These are phyloP conservation scores for Boletellus deceptivus DNA, from an alignment of 1,284 basidiomycete species.

Conservation along the genomic window DNA sequence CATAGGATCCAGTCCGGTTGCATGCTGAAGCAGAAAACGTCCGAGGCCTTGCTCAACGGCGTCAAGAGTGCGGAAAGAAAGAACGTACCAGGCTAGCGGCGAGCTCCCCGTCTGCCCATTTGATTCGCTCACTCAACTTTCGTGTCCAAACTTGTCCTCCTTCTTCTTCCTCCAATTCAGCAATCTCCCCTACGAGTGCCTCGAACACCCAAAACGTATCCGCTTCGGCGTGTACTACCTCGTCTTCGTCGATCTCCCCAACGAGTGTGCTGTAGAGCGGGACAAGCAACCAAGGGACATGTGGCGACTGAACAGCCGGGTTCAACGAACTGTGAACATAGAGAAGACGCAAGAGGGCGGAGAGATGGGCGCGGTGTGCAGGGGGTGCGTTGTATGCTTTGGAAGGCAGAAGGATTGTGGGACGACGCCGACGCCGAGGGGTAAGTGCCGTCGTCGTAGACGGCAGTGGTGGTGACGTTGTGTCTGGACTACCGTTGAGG, in stretches of 20 bases:
- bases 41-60: slow-evolving; percentile 1
- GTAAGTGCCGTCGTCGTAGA: slow-evolving; percentile 9
- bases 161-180: slow-evolving; percentile 67
- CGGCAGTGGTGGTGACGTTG: slow-evolving; percentile 17
- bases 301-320: slow-evolving; percentile 65
- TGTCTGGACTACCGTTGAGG: slow-evolving; percentile 21
- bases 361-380: slow-evolving; percentile 59
- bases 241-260: slow-evolving; percentile 60
- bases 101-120: slow-evolving; percentile 65
- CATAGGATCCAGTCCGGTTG: slow-evolving; percentile 65
- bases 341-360: slow-evolving; percentile 66
- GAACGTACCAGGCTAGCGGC: slow-evolving; percentile 55
- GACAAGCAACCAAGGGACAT: slow-evolving; percentile 64
- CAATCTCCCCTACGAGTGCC: slow-evolving; percentile 66
- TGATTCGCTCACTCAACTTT: slow-evolving; percentile 59
- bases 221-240: slow-evolving; percentile 67
- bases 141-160: slow-evolving; percentile 60
- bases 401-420: slow-evolving; percentile 54
- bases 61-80: neutral
- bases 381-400: slow-evolving; percentile 44
- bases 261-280: slow-evolving; percentile 63
- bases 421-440: slow-evolving; percentile 29
- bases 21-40: slow-evolving; percentile 38
- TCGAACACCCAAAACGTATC: slow-evolving; percentile 82
- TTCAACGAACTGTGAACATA: slow-evolving; percentile 71